Percentiles rank a stretch among this genome's conserved stretches.
These are phyloP conservation scores for Artomyces pyxidatus DNA, from an alignment of 768 basidiomycete genomes.

Conservation along the genomic window DNA sequence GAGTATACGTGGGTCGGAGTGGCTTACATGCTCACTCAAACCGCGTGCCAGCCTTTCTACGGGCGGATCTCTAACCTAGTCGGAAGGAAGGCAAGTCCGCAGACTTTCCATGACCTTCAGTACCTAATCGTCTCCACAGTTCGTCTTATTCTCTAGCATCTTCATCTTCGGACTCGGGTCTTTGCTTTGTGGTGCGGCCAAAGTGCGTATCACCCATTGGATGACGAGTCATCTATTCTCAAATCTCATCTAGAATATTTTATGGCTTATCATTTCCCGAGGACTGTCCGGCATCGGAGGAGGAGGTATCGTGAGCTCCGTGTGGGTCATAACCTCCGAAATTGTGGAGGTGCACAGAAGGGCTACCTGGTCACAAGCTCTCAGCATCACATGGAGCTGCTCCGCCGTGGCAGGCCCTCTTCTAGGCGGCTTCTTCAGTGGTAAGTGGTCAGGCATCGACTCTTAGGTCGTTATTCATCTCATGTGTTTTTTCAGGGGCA, in stretches of 20 bases:
- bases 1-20: conserved; percentile 86
- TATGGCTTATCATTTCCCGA: conserved; percentile 62
- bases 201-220: conserved; percentile 35
- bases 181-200: conserved; percentile 67
- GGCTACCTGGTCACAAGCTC: conserved; percentile 79
- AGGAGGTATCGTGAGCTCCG: conserved; percentile 77
- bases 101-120: conserved; percentile 4
- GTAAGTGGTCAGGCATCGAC: conserved; percentile 30
- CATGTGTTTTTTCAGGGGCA: conserved; percentile 7
- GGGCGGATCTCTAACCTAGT: conserved; percentile 72
- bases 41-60: conserved; percentile 78
- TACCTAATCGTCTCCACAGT: conserved; percentile 31
- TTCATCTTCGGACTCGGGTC: conserved; percentile 70
- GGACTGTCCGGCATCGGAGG: conserved; percentile 72
- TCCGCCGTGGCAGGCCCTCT: conserved; percentile 80
- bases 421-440: conserved; percentile 76
- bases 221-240: conserved; percentile 9
- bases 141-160: conserved; percentile 66
- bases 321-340: conserved; percentile 84
- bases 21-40: conserved; percentile 80
- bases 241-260: conserved; percentile 32
- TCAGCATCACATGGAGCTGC: conserved; percentile 81
- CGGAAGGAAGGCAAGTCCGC: conserved; percentile 59
- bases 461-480: conserved; percentile 2
- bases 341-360: conserved; percentile 64